These are phyloP conservation scores for Saccharum spontaneum DNA, from an alignment of 176 grass and related monocot species.

Conservation along the genomic window DNA sequence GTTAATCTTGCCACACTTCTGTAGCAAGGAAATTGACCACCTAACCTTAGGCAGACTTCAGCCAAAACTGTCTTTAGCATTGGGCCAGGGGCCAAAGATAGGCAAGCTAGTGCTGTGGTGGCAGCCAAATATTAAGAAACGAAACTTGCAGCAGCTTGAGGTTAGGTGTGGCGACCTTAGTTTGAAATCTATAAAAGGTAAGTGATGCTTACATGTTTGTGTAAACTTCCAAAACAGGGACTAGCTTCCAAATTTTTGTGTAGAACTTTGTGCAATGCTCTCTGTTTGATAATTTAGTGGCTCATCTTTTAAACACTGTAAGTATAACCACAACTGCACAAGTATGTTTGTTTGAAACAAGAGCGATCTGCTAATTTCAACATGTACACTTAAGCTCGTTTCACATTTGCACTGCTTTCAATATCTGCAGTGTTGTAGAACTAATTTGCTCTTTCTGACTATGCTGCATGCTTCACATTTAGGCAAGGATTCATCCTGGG, in stretches of 20 bases:
- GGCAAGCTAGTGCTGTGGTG: neutral
- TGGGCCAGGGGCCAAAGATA: neutral
- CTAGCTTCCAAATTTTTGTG: neutral
- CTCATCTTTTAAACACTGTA: neutral
- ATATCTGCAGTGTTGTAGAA: neutral
- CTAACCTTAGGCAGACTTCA: neutral
- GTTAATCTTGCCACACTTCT: conserved; percentile 7
- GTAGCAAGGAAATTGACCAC: neutral
- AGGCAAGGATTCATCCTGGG: conserved; percentile 83
- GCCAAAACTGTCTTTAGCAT: neutral
- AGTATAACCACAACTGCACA: neutral
- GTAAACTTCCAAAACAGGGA: neutral
- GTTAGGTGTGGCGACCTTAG: neutral
- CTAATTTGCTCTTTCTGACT: neutral
- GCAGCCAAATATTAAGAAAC: neutral
- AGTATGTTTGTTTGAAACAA: neutral
- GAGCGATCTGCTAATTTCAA: neutral
- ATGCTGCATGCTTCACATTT: neutral
- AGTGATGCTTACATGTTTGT: neutral
- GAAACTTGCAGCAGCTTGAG: neutral
- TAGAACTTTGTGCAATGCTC: neutral
- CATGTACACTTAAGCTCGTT: conserved; percentile 2
- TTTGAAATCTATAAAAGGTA: neutral
- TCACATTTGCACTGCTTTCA: too few relatives aligned
- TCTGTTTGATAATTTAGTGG: neutral